Percentiles rank a stretch among this genome's conserved stretches.
Evolutionary conservation across 2,329 filamentous ascomycete genomes (phyloP).

Genomic region (Colletotrichum melonis): DNA sequence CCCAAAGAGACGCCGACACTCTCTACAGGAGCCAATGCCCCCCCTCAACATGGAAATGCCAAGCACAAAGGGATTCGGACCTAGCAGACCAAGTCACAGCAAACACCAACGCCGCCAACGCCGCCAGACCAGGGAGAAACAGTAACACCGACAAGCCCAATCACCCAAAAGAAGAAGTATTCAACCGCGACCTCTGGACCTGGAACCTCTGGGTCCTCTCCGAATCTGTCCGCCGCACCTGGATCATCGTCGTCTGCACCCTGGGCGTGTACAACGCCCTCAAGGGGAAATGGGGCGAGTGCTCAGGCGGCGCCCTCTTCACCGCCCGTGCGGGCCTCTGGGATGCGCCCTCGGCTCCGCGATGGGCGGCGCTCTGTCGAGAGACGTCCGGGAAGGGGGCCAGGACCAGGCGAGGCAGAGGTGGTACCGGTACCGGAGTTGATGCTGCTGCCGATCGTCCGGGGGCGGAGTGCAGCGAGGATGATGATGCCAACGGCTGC

Average conservation of each 20-base stretch:
- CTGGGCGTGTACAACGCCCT: constrained; percentile 37
- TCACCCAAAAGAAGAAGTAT: not conserved
- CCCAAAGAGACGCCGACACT: constrained; percentile 25
- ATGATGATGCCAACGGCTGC: not conserved
- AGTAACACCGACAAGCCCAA: not conserved
- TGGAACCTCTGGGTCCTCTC: constrained; percentile 47
- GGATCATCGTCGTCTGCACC: constrained; percentile 39
- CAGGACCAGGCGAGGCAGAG: not conserved
- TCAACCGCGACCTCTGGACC: constrained; percentile 26
- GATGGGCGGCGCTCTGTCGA: constrained; percentile 38
- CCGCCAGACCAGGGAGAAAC: not conserved
- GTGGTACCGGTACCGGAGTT: not conserved
- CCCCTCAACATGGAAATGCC: not conserved
- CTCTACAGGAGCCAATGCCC: not conserved
- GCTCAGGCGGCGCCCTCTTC: constrained; percentile 39
- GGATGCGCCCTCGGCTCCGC: constrained; percentile 40
- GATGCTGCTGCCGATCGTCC: not conserved
- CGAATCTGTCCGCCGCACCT: constrained; percentile 45
- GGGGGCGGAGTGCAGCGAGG: too few relatives aligned
- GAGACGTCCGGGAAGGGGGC: not conserved
- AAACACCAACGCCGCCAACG: not conserved
- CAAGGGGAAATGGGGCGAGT: constrained; percentile 31
- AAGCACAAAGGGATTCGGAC: not conserved
- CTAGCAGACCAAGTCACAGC: not conserved
- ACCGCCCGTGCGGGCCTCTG: constrained; percentile 43